A percentile compares a stretch with the other conserved stretches of the same genome.
Conservation (phyloP, 2,329 filamentous ascomycete species). For the Penicillium sp. region DNA sequence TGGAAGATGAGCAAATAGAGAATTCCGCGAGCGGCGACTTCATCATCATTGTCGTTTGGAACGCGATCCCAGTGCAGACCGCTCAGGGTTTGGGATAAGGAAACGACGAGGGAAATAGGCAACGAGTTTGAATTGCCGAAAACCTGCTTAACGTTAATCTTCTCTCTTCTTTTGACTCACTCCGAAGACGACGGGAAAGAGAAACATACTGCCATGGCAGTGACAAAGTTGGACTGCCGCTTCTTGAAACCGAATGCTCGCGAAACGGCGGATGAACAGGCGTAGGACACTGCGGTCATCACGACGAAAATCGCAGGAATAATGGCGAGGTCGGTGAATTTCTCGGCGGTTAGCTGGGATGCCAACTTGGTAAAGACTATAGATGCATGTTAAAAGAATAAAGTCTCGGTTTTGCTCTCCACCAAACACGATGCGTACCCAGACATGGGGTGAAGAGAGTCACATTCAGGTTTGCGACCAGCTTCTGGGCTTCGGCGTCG, state of each 20-base stretch:
- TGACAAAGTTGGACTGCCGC: conserved; percentile 87
- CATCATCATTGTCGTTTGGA: conserved; percentile 88
- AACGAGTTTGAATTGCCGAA: conserved; percentile 98
- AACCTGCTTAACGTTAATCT: conserved; percentile 47
- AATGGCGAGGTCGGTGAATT: conserved; percentile 82
- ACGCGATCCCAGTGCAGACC: conserved; percentile 92
- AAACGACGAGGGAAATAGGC: conserved; percentile 92
- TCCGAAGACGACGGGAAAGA: background rate
- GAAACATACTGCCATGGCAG: conserved; percentile 75
- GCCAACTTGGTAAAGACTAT: conserved; percentile 94
- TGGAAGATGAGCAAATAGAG: conserved; percentile 96
- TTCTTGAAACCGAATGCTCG: conserved; percentile 76
- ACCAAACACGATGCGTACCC: conserved; percentile 53
- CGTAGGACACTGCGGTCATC: conserved; percentile 82
- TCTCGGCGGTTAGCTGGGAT: conserved; percentile 86
- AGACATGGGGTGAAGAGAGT: conserved; percentile 95
- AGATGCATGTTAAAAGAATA: background rate
- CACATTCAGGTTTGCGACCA: conserved; percentile 93
- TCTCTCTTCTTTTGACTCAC: background rate
- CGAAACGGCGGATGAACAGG: conserved; percentile 67
- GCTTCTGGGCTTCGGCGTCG: conserved; percentile 92
- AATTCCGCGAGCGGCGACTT: conserved; percentile 90
- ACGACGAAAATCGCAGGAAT: conserved; percentile 93
- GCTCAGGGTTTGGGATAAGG: conserved; percentile 83
- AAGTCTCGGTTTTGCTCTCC: background rate